These are phyloP conservation scores for Wickerhamomyces ciferrii DNA, from an alignment of 805 yeast species.

Conservation along the genomic window DNA sequence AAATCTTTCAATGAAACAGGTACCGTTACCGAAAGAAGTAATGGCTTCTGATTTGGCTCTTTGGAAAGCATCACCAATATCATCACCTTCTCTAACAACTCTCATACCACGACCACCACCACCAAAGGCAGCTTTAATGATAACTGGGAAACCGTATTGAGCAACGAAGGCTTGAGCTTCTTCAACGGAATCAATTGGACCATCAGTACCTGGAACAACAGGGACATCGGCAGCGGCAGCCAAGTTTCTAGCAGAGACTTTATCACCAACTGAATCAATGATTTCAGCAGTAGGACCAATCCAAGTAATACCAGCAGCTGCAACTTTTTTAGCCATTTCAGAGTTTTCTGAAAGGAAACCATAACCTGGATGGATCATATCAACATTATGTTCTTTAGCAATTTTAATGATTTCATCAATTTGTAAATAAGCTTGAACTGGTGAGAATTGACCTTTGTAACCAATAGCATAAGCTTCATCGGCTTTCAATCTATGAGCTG, in stretches of 20 bases:
- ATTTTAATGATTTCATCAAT: slow-evolving; percentile 90
- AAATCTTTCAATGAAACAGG: slow-evolving; percentile 95
- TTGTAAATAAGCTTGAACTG: slow-evolving; percentile 93
- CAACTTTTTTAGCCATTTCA: slow-evolving; percentile 89
- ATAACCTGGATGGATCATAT: slow-evolving; percentile 91
- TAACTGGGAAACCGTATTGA: slow-evolving; percentile 90
- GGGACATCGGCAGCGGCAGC: slow-evolving; percentile 85
- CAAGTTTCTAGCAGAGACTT: slow-evolving; percentile 87
- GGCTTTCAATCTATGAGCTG: slow-evolving; percentile 93
- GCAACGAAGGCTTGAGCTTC: slow-evolving; percentile 79
- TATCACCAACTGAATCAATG: slow-evolving; percentile 94
- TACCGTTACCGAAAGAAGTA: slow-evolving; percentile 97
- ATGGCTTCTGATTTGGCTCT: slow-evolving; percentile 94
- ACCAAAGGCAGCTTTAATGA: slow-evolving; percentile 97
- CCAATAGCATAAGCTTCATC: slow-evolving; percentile 94
- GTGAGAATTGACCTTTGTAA: slow-evolving; percentile 80
- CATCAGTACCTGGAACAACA: slow-evolving; percentile 96
- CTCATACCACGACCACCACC: slow-evolving; percentile 99
- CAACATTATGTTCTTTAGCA: slow-evolving; percentile 71
- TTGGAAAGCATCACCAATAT: slow-evolving; percentile 82
- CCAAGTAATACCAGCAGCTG: slow-evolving; percentile 90
- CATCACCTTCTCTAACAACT: slow-evolving; percentile 96
- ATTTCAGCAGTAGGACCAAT: slow-evolving; percentile 87
- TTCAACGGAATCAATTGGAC: slow-evolving; percentile 78
- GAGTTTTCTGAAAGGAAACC: slow-evolving; percentile 90